Evolutionary conservation across 2,329 filamentous ascomycete genomes (phyloP), one percentile per base, ranked within the genome.

Genomic region (Penicillium sp.): DNA sequence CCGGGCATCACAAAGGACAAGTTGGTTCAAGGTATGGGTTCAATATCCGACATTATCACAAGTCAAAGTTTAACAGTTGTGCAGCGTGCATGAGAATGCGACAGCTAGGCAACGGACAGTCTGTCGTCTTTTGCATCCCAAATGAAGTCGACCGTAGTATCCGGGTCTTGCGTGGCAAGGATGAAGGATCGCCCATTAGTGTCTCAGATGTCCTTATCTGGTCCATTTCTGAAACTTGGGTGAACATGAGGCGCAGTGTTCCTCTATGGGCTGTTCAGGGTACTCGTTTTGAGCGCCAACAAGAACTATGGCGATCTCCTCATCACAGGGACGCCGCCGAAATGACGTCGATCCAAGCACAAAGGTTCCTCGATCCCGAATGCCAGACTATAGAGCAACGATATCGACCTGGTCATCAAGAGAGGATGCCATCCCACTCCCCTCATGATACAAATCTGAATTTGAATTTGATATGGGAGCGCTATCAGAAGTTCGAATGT

Each of bases 11-110:
- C 84, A 0, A 92, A 92, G 56, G 89, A 92, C 55, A 75, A 80
- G 13, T 66, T 90, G 0, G 83, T 86, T 0, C 88, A 92, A 79
- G 86, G 84, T 84, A 72, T 65, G 75, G 18, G 45, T 18, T 32
- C 13, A 0, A 45, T 10, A n/a, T 4, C 21, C 13, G 18, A 6
- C n/a, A 13, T 42, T 2, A 31, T 31, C 29, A 31, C 29, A 10
- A 16, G 21, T 42, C n/a, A 42, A 24, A 10, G 40, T 13, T 42
- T 18, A 14, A 45, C n/a, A 4, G 18, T 27, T 2, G 38, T 32
- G 5, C 24, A 67, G 86, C 86, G 0, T 88, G 86, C 54, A 89
- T 88, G 85, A 71, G 88, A n/a, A 85, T 91, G 81, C 71, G 88
- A 10, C 83, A 86, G 54, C 76, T 92, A 0, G 88, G 86, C 0